Evolutionary conservation across 1,284 basidiomycete genomes (phyloP), one percentile per base, ranked within the genome.

Genomic region (Apiotrichum sp.): DNA sequence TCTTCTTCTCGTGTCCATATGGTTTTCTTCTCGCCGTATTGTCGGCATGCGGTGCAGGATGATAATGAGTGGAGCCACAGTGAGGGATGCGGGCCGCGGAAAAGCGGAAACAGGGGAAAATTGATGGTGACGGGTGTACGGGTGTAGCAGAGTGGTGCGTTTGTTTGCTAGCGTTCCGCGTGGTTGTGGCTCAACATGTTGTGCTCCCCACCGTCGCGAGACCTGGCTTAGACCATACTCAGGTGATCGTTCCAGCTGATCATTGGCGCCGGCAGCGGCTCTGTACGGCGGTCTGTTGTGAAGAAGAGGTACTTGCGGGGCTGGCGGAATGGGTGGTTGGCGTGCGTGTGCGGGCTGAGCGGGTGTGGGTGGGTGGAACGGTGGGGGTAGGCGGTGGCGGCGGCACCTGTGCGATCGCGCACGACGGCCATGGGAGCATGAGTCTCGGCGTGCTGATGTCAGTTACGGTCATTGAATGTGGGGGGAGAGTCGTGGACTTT

Each of bases 181-280:
- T n/a, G n/a, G n/a, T 33, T 47, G 22, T 9, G 22, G 34, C 22
- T 22, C 14, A 50, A 38, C 33, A 43, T 31, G 38, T 22, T 22
- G 31, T n/a, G n/a, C n/a, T n/a, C n/a, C n/a, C n/a, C n/a, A n/a
- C n/a, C n/a, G n/a, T n/a, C n/a, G n/a, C n/a, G n/a, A n/a, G n/a
- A n/a, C n/a, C 4, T 31, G 42, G 40, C 34, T 48, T 55, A 62
- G 6, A 64, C 63, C 63, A 64, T 64, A 35, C 58, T 47, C 34
- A 64, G 61, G 48, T 62, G 57, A 53, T 64, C 63, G 50, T 55
- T 60, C 63, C 63, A 64, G 14, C 49, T 56, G 31, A 61, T 43
- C 33, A 42, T 58, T 3, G 61, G 61, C 22, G 45, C 33, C 13
- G 49, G 54, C 13, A 51, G 31, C 9, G 47, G 54, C 49, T 31